Percentiles rank a stretch among this genome's conserved stretches.
Conservation (phyloP, 2,329 filamentous ascomycete genomes). For the Diaporthe longicolla region DNA sequence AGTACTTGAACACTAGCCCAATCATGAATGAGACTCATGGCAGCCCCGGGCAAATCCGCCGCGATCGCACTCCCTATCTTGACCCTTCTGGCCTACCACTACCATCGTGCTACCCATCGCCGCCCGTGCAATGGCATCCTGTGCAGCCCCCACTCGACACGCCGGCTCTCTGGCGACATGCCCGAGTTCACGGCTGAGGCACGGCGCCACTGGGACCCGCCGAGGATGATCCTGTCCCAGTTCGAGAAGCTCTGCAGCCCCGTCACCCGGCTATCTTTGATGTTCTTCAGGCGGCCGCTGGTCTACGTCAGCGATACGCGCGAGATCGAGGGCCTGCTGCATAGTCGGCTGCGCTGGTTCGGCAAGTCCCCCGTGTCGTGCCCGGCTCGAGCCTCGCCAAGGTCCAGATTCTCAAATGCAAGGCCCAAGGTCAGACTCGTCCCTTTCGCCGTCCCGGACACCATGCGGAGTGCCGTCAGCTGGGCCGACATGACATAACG, state of each 20-base stretch:
- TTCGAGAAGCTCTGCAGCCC: conserved; percentile 26
- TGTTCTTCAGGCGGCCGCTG: conserved; percentile 43
- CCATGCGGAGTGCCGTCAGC: conserved; percentile 29
- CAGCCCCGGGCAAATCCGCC: conserved; percentile 10
- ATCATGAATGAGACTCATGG: conserved; percentile 30
- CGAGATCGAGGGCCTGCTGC: conserved; percentile 46
- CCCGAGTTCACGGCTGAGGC: conserved; percentile 33
- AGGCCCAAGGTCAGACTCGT: conserved; percentile 36
- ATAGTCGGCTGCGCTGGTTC: conserved; percentile 45
- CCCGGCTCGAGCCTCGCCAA: conserved; percentile 38
- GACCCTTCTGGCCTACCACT: conserved; percentile 27
- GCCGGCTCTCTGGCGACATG: conserved; percentile 42
- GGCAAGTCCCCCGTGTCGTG: conserved; percentile 37
- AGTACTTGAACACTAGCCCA: too few species aligned
- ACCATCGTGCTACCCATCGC: conserved; percentile 36
- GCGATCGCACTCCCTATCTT: conserved; percentile 30
- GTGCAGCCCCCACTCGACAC: conserved; percentile 39
- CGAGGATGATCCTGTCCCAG: conserved; percentile 30
- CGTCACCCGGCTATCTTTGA: conserved; percentile 31
- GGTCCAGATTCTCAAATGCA: conserved; percentile 37
- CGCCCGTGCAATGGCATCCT: conserved; percentile 39
- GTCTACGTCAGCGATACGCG: conserved; percentile 44
- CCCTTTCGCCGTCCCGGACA: conserved; percentile 36
- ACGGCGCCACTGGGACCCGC: conserved; percentile 10
- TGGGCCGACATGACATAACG: conserved; percentile 22